A percentile compares a stretch with the other conserved stretches of the same genome.
These are phyloP conservation scores for Rhizoclosmatium globosum DNA, from an alignment of 192 early-diverging fungal genomes.

Conservation along the genomic window DNA sequence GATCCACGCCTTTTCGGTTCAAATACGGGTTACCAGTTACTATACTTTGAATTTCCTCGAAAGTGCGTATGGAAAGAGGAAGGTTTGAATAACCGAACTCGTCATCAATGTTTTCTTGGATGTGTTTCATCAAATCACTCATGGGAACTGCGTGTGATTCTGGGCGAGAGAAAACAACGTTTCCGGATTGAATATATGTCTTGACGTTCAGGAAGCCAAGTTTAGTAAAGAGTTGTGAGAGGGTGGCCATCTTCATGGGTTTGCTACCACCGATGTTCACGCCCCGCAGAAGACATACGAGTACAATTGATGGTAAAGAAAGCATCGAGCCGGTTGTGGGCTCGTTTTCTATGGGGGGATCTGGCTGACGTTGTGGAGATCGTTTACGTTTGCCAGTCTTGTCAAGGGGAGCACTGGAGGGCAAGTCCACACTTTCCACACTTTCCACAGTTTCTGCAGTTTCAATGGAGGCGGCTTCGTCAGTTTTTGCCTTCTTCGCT, in stretches of 20 bases:
- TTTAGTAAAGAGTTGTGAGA: not conserved
- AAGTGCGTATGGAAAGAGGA: not conserved
- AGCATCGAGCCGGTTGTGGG: too few species aligned
- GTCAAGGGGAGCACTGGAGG: too few species aligned
- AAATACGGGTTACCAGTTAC: slow-evolving; percentile 16
- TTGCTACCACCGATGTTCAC: slow-evolving; percentile 20
- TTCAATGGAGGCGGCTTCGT: not conserved
- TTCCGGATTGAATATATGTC: slow-evolving; percentile 33
- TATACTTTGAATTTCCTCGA: not conserved
- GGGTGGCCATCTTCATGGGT: slow-evolving; percentile 1
- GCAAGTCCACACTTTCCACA: not conserved
- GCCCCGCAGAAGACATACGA: slow-evolving; percentile 14
- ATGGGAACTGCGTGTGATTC: not conserved
- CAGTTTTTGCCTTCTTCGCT: not conserved
- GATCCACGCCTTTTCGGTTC: not conserved
- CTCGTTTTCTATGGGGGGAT: too few species aligned
- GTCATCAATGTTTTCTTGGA: not conserved
- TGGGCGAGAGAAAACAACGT: slow-evolving; percentile 27
- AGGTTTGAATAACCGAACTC: slow-evolving; percentile 20
- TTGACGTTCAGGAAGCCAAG: not conserved
- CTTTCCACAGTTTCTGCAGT: not conserved
- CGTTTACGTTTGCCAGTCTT: too few species aligned
- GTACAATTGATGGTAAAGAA: too few species aligned
- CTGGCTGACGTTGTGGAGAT: too few species aligned
- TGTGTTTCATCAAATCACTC: not conserved